Conservation (phyloP, 805 yeast species). For the Lachancea dasiensis region DNA sequence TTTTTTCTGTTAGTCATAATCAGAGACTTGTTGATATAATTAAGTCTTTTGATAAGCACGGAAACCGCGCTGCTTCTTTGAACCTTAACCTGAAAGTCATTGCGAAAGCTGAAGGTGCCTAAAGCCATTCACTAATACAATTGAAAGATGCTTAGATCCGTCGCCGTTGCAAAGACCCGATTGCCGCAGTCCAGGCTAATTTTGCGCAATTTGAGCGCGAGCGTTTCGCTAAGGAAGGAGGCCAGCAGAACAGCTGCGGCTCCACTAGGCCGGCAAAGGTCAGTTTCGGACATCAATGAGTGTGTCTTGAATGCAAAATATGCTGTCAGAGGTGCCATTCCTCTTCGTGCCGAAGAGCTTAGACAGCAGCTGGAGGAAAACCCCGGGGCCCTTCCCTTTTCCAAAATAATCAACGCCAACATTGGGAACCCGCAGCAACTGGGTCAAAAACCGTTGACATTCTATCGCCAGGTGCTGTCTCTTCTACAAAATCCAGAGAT, state of each 20-base stretch:
- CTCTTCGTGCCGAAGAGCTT: conserved; percentile 87
- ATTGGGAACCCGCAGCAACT: conserved; percentile 98
- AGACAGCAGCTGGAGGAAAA: conserved; percentile 47
- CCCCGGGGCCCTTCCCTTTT: conserved; percentile 67
- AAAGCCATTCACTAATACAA: neutral
- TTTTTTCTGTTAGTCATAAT: too few relatives aligned
- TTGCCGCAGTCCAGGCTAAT: conserved; percentile 3
- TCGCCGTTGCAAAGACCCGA: neutral
- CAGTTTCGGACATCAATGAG: conserved; percentile 55
- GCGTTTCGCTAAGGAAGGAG: neutral
- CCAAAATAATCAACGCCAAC: conserved; percentile 77
- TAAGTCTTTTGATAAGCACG: too few relatives aligned
- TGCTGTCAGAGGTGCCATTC: conserved; percentile 93
- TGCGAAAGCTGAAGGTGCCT: too few relatives aligned
- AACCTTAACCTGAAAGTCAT: too few relatives aligned
- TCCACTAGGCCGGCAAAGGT: neutral
- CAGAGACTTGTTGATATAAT: too few relatives aligned
- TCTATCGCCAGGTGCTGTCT: conserved; percentile 86
- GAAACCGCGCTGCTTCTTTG: too few relatives aligned
- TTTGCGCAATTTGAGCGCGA: conserved; percentile 5
- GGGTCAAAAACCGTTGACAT: conserved; percentile 91
- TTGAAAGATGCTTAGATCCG: neutral
- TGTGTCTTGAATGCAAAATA: conserved; percentile 80
- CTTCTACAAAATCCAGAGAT: conserved; percentile 79
- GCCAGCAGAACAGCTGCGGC: too few relatives aligned